Evolutionary conservation across 805 yeast species (phyloP), one percentile per base, ranked within the genome.

Genomic region (Zygosaccharomyces gambellarensis): DNA sequence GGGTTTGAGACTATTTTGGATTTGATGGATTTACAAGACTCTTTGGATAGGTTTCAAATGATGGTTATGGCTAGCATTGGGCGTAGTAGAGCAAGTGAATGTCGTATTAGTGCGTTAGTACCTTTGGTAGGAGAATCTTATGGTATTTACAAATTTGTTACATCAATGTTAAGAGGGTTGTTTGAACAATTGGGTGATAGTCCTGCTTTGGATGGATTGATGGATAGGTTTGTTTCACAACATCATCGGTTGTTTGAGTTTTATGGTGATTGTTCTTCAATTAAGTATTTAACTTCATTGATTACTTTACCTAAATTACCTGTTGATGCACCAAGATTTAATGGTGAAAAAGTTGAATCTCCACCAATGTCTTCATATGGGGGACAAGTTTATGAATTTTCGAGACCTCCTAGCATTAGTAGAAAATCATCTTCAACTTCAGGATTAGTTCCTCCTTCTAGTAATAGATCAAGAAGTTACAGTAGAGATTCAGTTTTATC

Each of bases 1-100:
- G 98, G 98, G 5, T 90, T 85, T 65, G 96, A 92, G 63, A 83
- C 95, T 0, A 81, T 92, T 52, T 65, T 88, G 55, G 97, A 89
- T 64, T 73, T 92, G 59, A 83, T 89, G 87, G 80, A 81, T 40
- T 72, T 92, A 49, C 97, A 90, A 68, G 97, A 92, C 62, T 73
- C 81, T 19, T 79, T 90, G 46, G 92, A 87, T 63, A 85, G 84
- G 53, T 80, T 87, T 51, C 90, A 86, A 57, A 80, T 85, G 52
- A 70, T 87, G 36, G 78, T 90, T 9, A 85, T 92, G 63, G 82
- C 95, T 0, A 76, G 85, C 5, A 73, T 90, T 46, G 75, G 79
- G 29, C 81, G 79, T 45, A 77, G 83, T 14, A 39, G 53, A 0
- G 77, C 73, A 51, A 67, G 75, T 34, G 92, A 92, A 58, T 88